These are phyloP conservation scores for Phylloboletellus chloephorus DNA, from an alignment of 1,284 basidiomycete species.

Conservation along the genomic window DNA sequence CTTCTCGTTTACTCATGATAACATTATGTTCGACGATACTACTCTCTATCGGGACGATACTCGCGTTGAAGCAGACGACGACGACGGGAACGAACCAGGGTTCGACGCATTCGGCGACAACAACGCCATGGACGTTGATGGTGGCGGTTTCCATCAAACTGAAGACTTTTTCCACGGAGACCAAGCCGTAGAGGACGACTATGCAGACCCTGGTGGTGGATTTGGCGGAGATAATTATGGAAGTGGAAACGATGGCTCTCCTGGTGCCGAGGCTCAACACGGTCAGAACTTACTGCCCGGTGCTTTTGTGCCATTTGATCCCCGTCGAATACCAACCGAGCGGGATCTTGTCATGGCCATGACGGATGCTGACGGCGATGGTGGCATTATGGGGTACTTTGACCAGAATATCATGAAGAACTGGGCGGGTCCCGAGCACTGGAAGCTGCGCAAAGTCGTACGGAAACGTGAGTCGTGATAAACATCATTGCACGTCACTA, in stretches of 20 bases:
- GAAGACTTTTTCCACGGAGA: constrained; percentile 78
- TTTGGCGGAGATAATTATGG: constrained; percentile 44
- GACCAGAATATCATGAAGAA: constrained; percentile 87
- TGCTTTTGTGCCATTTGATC: constrained; percentile 72
- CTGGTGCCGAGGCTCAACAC: constrained; percentile 37
- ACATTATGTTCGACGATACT: constrained; percentile 58
- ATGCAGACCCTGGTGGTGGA: constrained; percentile 41
- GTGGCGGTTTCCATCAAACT: constrained; percentile 44
- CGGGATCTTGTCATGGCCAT: constrained; percentile 82
- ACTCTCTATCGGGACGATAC: constrained; percentile 51
- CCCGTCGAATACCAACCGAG: constrained; percentile 63
- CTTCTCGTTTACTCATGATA: constrained; percentile 72
- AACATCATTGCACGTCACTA: constrained; percentile 3
- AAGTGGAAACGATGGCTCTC: constrained; percentile 38
- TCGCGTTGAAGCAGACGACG: constrained; percentile 40
- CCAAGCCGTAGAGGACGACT: constrained; percentile 59
- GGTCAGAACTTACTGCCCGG: constrained; percentile 41
- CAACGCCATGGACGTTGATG: constrained; percentile 43
- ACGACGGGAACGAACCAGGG: constrained; percentile 40
- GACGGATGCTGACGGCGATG: constrained; percentile 60
- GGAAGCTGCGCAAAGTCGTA: constrained; percentile 82
- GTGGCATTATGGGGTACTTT: constrained; percentile 87
- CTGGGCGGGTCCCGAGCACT: constrained; percentile 99
- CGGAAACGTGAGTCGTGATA: constrained; percentile 55
- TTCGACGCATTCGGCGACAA: constrained; percentile 29